Conservation (phyloP, 345 rosid species). For the Boechera divaricarpa region DNA sequence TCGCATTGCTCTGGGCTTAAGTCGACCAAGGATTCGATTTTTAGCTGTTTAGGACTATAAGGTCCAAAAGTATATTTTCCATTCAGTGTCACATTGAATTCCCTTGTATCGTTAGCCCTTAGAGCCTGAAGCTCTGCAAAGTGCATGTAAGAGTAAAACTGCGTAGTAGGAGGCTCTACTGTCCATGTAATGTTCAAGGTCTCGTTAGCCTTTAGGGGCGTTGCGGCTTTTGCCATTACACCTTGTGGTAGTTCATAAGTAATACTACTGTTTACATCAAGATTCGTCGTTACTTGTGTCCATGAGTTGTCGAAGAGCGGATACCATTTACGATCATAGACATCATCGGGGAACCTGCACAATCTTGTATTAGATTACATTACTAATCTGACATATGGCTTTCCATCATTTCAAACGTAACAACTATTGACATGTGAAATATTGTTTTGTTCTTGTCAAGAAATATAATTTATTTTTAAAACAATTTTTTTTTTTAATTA, state of each 20-base stretch:
- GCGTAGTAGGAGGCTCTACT: constrained; percentile 14
- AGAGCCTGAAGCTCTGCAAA: constrained; percentile 52
- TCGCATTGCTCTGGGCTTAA: constrained; percentile 35
- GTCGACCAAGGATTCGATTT: constrained; percentile 32
- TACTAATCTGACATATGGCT: neutral
- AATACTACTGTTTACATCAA: neutral
- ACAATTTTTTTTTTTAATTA: neutral
- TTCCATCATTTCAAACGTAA: neutral
- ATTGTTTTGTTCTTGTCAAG: neutral
- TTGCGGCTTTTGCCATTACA: constrained; percentile 31
- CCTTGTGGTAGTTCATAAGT: constrained; percentile 18
- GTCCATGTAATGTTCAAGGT: neutral
- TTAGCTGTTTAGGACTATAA: constrained; percentile 39
- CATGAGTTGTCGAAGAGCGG: constrained; percentile 24
- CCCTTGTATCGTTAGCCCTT: constrained; percentile 47
- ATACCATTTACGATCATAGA: constrained; percentile 39
- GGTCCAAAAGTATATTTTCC: constrained; percentile 49
- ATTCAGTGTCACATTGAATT: constrained; percentile 49
- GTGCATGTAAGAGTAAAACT: constrained; percentile 36
- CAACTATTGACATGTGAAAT: neutral
- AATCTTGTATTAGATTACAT: constrained; percentile 4
- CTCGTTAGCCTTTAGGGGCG: constrained; percentile 17
- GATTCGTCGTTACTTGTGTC: constrained; percentile 33
- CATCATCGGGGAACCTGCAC: constrained; percentile 41
- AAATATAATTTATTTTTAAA: no score